Conservation (phyloP, 345 rosid genomes). For the Linum tenue region DNA sequence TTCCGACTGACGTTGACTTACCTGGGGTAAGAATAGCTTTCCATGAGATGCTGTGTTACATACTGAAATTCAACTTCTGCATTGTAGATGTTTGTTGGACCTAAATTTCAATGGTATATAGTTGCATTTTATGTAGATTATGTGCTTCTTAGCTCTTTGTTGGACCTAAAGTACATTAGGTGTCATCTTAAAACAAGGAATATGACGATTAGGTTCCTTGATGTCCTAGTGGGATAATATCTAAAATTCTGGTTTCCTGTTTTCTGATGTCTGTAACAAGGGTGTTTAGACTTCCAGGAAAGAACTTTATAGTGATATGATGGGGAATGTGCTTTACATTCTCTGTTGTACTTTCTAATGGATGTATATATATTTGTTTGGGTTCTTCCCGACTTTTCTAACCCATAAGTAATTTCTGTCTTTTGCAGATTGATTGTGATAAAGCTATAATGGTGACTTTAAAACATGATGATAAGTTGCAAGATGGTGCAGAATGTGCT, state of each 20-base stretch:
- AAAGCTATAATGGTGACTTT: slow-evolving; percentile 84
- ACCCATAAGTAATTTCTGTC: slow-evolving; percentile 12
- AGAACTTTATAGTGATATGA: too few species aligned
- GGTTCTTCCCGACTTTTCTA: slow-evolving; percentile 4
- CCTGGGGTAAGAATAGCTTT: slow-evolving; percentile 61
- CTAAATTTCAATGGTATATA: neutral
- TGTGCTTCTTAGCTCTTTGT: too few species aligned
- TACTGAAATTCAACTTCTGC: neutral
- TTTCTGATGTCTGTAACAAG: too few species aligned
- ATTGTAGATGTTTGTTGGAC: neutral
- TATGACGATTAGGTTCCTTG: too few species aligned
- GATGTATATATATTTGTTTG: too few species aligned
- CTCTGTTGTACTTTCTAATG: too few species aligned
- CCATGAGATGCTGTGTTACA: slow-evolving; percentile 4
- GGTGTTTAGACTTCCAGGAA: too few species aligned
- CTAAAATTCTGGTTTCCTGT: too few species aligned
- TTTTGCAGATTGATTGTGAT: slow-evolving; percentile 80
- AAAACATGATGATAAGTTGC: slow-evolving; percentile 93
- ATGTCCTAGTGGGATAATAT: neutral
- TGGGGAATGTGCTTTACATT: too few species aligned
- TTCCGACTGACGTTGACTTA: slow-evolving; percentile 90
- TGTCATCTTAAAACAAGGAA: too few species aligned
- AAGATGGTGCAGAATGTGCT: slow-evolving; percentile 85
- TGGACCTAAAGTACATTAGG: too few species aligned
- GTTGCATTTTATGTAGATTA: too few species aligned